These are phyloP conservation scores for Trypethelium eluteriae DNA, from an alignment of 495 filamentous ascomycete species.

Conservation along the genomic window DNA sequence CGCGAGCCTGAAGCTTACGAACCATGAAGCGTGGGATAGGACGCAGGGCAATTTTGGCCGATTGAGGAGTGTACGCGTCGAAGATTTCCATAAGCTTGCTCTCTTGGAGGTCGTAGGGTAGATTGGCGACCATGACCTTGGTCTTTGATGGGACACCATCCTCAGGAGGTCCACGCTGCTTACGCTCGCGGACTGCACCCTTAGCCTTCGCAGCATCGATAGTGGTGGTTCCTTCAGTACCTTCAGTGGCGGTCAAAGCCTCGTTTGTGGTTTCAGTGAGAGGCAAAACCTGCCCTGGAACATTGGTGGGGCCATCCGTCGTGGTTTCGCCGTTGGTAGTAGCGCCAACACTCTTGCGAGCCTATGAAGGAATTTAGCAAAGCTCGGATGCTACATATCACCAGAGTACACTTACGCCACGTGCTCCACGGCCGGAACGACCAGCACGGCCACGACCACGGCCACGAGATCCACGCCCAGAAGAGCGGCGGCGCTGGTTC, in stretches of 20 bases:
- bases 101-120: constrained; percentile 94
- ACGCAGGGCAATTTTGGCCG: constrained; percentile 95
- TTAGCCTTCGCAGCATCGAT: constrained; percentile 35
- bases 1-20: constrained; percentile 96
- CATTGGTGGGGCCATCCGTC: constrained; percentile 44
- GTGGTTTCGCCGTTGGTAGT: constrained; percentile 22
- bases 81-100: constrained; percentile 99
- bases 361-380: background rate
- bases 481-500: constrained; percentile 45
- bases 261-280: constrained; percentile 56
- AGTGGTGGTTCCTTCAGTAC: constrained; percentile 39
- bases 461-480: constrained; percentile 35
- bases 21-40: constrained; percentile 99
- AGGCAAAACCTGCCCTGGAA: constrained; percentile 47
- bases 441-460: constrained; percentile 62
- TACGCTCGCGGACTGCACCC: constrained; percentile 47
- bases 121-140: constrained; percentile 99
- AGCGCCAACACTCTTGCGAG: constrained; percentile 25
- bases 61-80: constrained; percentile 74
- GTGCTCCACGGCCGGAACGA: constrained; percentile 67
- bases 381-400: constrained; percentile 21
- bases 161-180: constrained; percentile 87
- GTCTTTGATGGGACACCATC: constrained; percentile 97
- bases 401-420: constrained; percentile 51
- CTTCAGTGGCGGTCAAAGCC: constrained; percentile 44